Base-by-base conservation (phyloP, 2,329 filamentous ascomycete genomes). In the Pestalotiopsis sp. region DNA sequence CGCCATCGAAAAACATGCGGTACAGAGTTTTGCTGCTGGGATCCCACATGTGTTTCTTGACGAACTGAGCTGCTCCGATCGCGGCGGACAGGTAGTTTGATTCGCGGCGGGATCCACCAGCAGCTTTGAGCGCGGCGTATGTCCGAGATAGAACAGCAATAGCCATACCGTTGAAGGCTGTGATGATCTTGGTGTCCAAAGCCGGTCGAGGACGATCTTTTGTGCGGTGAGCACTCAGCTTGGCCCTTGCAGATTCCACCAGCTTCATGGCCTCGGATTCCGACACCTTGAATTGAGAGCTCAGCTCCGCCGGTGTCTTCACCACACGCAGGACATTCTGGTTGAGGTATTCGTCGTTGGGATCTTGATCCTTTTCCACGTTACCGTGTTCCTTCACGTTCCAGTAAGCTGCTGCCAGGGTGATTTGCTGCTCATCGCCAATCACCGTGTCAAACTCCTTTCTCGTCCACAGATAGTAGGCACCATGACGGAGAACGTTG, bases 391-490 rank as follows among this genome's bases (percentile, higher is more conserved):
- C 87, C 39, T 88, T 87, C 14, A 98, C 91, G 69, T 93, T 92
- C 89, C 93, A 98, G 79, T 97, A 93, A 4, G 90, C 90, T 0
- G 94, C 93, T 38, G 93, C 90, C 17, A 97, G 88, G 2, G 91
- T 88, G 25, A 91, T 91, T 69, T 92, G 89, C 56, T 90, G 86
- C 61, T 81, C 80, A 63, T 85, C 84, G 2, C 90, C 90, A 1
- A 98, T 85, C 2, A 97, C 88, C 12, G 89, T 87, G 70, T 94
- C 91, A 69, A 98, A 92, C 77, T 98, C 95, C 65, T 94, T 92
- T 65, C 92, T 83, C 0, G 95, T 97, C 95, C 95, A 99, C 3
- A 98, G 88, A 75, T 98, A 98, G 78, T 93, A 98, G 0, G 95
- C 95, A 0, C 96, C 96, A 80, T 98, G 95, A 41, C 92, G 89